Base-by-base conservation (phyloP, 139 green algal genomes). In the Chlamydomonas sphaeroides region DNA sequence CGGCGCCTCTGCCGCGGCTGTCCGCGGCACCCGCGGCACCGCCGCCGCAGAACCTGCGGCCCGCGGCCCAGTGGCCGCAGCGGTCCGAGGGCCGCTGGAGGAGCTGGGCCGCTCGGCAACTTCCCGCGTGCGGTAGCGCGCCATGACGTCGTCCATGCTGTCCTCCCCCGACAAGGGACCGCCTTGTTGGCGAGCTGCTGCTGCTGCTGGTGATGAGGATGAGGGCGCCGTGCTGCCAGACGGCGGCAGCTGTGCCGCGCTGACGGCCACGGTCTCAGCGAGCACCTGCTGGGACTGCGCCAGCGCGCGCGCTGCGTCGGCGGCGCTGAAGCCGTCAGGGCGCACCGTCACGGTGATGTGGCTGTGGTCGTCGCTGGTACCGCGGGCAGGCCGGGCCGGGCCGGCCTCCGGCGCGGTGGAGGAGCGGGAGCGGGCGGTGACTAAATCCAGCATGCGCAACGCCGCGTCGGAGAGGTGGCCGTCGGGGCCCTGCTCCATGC, bases 401-500 rank as follows among this genome's bases (percentile, higher is more conserved):
- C 56, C 56, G 18, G 23, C 30, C 4, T 5, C 32, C 39, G 62
- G 17, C 25, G 62, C 62, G 15, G 62, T 39, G 7, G 62, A 5
- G 25, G 45, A 53, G 45, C 45, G 45, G 45, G 45, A 53, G 11
- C 10, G 45, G 45, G 45, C 45, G 14, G 45, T 14, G 45, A n/a
- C 62, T 8, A 53, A 35, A 5, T 57, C 62, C 21, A 67, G 42
- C 38, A 72, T 38, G 7, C 56, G 26, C 36, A 75, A 1, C 1
- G 65, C 77, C 11, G 48, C 65, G 20, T 75, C 33, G 17, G 79
- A 70, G 2, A 79, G 38, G 38, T 57, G n/a, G 3, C 67, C 68
- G 57, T 78, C 79, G 4, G 45, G 32, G 36, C 28, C 39, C 3
- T 56, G 68, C 42, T 85, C 68, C 21, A 79, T 42, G 1, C 68